These are phyloP conservation scores for Geotrichum histeridarum DNA, from an alignment of 1,139 yeast species.

Conservation along the genomic window DNA sequence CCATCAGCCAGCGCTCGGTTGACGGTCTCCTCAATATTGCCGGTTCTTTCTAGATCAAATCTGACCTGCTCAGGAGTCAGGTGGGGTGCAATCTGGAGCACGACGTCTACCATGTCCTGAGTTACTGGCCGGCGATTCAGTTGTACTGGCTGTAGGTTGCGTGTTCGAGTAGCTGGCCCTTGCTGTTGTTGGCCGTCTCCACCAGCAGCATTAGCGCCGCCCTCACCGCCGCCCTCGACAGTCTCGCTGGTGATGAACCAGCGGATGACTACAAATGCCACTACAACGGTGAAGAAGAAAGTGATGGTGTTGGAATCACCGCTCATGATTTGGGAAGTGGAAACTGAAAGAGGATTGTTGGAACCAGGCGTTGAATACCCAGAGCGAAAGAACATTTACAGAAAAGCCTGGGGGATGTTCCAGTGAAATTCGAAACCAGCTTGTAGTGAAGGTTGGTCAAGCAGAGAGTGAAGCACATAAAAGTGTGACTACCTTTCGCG, in stretches of 20 bases:
- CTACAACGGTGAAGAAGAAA: constrained; percentile 46
- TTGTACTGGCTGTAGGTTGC: constrained; percentile 11
- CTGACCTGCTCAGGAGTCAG: constrained; percentile 64
- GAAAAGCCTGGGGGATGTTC: not conserved
- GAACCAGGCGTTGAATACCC: not conserved
- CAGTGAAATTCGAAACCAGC: not conserved
- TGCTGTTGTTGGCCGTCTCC: constrained; percentile 1
- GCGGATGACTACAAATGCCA: constrained; percentile 54
- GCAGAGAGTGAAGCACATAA: not conserved
- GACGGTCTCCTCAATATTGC: constrained; percentile 75
- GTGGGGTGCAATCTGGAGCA: constrained; percentile 75
- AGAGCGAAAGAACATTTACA: constrained; percentile 2
- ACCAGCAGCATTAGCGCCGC: constrained; percentile 4
- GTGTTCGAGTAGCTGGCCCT: constrained; percentile 10
- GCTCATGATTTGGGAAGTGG: constrained; percentile 6
- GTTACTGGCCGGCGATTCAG: constrained; percentile 52
- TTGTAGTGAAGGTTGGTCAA: not conserved
- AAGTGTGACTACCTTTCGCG: not conserved
- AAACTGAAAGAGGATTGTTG: not conserved
- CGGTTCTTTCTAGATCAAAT: constrained; percentile 52
- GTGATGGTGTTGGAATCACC: constrained; percentile 49
- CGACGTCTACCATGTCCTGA: constrained; percentile 77
- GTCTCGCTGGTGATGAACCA: constrained; percentile 57
- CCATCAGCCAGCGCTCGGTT: constrained; percentile 64
- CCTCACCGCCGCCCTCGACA: constrained; percentile 8